These are phyloP conservation scores for Gamsiella multidivaricata DNA, from an alignment of 192 early-diverging fungal species.

Conservation along the genomic window DNA sequence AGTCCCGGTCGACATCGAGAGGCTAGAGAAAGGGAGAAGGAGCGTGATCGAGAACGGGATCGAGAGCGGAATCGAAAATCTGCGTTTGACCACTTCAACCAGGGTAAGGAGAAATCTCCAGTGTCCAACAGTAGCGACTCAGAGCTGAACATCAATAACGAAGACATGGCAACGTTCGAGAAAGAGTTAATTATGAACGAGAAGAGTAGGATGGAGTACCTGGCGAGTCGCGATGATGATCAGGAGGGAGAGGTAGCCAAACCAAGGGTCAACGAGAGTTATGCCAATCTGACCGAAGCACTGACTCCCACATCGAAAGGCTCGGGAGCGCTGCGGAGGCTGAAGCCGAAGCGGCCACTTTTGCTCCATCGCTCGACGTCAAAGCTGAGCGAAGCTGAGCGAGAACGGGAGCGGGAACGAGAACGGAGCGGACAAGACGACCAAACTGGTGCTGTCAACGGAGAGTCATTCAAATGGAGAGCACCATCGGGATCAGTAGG, in stretches of 20 bases:
- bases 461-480: conserved; percentile 1
- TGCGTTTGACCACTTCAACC: conserved; percentile 12
- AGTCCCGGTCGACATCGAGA: conserved; percentile 34
- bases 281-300: not conserved
- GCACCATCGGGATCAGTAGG: conserved; percentile 2
- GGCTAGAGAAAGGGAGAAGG: conserved; percentile 36
- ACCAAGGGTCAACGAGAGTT: conserved; percentile 1
- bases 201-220: not conserved
- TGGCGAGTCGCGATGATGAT: not conserved
- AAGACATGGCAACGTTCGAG: not conserved
- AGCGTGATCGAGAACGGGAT: conserved; percentile 36
- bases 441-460: not conserved
- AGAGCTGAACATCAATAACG: not conserved
- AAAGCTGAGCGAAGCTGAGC: conserved; percentile 7
- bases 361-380: not conserved
- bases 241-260: not conserved
- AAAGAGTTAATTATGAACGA: not conserved
- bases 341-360: conserved; percentile 39
- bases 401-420: too few species aligned
- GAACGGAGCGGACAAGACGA: conserved; percentile 1
- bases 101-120: not conserved
- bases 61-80: conserved; percentile 30
- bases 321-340: conserved; percentile 1
- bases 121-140: conserved; percentile 10
- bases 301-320: not conserved